Evolutionary conservation across 805 yeast genomes (phyloP), one percentile per base, ranked within the genome.

Genomic region (Candida morakotiae): DNA sequence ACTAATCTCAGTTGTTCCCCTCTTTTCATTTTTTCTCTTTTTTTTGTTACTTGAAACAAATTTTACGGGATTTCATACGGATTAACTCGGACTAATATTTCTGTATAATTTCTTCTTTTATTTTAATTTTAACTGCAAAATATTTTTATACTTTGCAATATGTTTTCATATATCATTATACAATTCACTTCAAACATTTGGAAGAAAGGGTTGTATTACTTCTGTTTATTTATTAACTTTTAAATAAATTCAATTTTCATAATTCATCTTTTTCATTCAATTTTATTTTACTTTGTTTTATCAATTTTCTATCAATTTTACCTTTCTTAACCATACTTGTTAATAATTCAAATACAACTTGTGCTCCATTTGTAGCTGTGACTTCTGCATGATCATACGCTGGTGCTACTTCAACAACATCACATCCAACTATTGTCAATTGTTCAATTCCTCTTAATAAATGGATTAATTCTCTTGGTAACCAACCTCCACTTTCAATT

Each of bases 321-420:
- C 53, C 81, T 47, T 70, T 77, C 53, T 80, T 76, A 11, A 83
- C 88, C 87, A 85, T 84, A 41, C 77, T 75, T 10, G 93, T 82
- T 37, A 84, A 56, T 28, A 85, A 49, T 55, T 85, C 94, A 58
- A 62, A 83, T 1, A 79, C 84, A 22, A 79, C 73, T 56, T 81
- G 87, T 0, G 87, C 82, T 3, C 82, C 87, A 45, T 81, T 82
- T 9, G 83, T 69, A 14, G 83, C 69, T 1, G 87, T 81, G 25
- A 79, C 66, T 49, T 81, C 87, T 1, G 82, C 79, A 40, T 66
- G 69, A 53, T 81, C 87, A 51, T 62, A 81, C 9, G 77, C 71
- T 5, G 87, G 87, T 22, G 79, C 69, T 9, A 81, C 81, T 46
- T 75, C 81, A 9, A 75, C 80, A 11, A 75, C 59, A 51, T 75